A percentile compares a stretch with the other conserved stretches of the same genome.
Conservation (phyloP, 768 basidiomycete genomes). For the Rhizopogon rudus region DNA sequence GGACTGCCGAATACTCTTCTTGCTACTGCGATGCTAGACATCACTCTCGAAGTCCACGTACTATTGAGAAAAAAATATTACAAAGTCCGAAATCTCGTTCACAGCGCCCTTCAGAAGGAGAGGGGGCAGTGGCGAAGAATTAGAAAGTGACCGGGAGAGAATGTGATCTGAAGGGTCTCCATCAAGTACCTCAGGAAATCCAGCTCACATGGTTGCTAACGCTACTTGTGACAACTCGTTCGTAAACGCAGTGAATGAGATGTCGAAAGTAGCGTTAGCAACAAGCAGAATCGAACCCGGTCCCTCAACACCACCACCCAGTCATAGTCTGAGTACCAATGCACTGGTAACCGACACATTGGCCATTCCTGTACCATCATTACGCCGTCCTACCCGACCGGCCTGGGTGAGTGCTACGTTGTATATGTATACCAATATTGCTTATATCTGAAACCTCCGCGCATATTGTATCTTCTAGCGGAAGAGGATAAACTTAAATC, state of each 20-base stretch:
- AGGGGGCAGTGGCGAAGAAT: no score
- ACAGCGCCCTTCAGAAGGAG: no score
- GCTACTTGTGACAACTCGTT: no score
- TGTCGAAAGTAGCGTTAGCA: no score
- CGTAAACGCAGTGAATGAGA: no score
- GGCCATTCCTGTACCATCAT: conserved; percentile 16
- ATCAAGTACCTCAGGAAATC: no score
- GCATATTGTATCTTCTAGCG: conserved; percentile 15
- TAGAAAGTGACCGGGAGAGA: no score
- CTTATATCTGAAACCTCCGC: conserved; percentile 59
- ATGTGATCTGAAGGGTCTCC: no score
- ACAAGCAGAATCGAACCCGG: no score
- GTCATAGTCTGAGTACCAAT: conserved; percentile 33
- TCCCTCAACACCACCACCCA: conserved; percentile 23
- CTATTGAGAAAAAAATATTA: conserved; percentile 50
- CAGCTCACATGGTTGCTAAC: no score
- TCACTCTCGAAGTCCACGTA: conserved; percentile 31
- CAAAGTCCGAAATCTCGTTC: no score
- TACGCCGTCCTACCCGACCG: conserved; percentile 54
- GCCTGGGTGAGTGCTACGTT: conserved; percentile 35
- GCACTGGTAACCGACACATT: conserved; percentile 35
- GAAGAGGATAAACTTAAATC: conserved; percentile 74
- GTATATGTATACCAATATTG: conserved; percentile 10
- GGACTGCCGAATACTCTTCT: conserved; percentile 45
- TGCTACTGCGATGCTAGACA: conserved; percentile 61